Evolutionary conservation across 768 basidiomycete species (phyloP).

Genomic region (Mycena maculata): DNA sequence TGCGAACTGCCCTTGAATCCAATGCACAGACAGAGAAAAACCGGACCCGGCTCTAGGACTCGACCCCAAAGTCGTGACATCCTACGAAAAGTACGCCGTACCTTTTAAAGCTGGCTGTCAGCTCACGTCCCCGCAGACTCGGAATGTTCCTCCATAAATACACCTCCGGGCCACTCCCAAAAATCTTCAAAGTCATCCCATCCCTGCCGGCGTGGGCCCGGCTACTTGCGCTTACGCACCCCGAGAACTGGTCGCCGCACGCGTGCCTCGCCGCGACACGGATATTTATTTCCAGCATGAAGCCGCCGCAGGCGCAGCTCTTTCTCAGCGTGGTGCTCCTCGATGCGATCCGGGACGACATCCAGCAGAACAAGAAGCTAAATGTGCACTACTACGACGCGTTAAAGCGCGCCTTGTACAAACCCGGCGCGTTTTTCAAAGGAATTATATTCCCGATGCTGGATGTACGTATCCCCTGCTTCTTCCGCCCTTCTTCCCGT

Average conservation of each 20-base stretch:
- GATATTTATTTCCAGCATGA: constrained; percentile 97
- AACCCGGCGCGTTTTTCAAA: constrained; percentile 98
- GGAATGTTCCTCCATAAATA: constrained; percentile 88
- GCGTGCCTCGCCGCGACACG: constrained; percentile 94
- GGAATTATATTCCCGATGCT: constrained; percentile 96
- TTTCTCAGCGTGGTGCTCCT: constrained; percentile 93
- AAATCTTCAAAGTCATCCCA: constrained; percentile 98
- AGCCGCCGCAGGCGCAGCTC: constrained; percentile 92
- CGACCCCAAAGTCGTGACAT: constrained; percentile 91
- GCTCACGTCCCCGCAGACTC: constrained; percentile 63
- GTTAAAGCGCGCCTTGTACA: constrained; percentile 92
- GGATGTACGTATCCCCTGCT: constrained; percentile 66
- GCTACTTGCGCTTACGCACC: constrained; percentile 90
- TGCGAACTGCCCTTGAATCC: too few relatives aligned
- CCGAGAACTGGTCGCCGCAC: constrained; percentile 95
- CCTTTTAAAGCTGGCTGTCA: background rate
- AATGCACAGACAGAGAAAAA: constrained; percentile 56
- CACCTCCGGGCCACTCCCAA: constrained; percentile 94
- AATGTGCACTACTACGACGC: constrained; percentile 95
- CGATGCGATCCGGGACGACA: constrained; percentile 90
- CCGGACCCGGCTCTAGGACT: constrained; percentile 89
- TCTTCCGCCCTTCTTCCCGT: background rate
- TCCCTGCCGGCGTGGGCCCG: constrained; percentile 96
- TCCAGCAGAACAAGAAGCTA: constrained; percentile 86
- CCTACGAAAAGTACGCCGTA: constrained; percentile 85